Evolutionary conservation across 2,329 filamentous ascomycete genomes (phyloP), one percentile per base, ranked within the genome.

Genomic region (Aspergillus fischeri): DNA sequence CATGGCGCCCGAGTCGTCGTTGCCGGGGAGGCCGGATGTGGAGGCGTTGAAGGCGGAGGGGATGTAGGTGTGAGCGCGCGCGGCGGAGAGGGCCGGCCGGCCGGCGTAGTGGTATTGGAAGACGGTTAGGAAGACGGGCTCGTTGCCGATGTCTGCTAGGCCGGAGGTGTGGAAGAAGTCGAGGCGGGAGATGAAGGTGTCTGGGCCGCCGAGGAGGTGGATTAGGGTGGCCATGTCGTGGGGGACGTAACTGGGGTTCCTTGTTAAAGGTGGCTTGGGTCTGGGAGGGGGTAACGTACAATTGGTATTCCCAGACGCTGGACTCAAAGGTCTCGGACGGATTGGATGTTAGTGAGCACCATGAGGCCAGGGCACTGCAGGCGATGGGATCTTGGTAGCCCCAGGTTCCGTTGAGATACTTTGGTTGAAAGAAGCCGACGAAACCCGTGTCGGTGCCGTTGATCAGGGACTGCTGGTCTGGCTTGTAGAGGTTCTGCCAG

Each of bases 81-180:
- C 57, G 0, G 78, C 71, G 1, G 75, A 78, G 38, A 76, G 71
- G 0, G 73, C 86, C 0, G 86, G 87, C 0, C 86, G 82, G 0
- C 85, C 86, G 0, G 83, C 86, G 61, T 88, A 89, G 73, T 89
- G 86, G 70, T 88, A 89, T 61, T 88, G 81, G 69, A 85, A 89
- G 0, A 88, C 81, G 1, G 81, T 85, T 2, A 88, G 75, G 68
- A 88, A 88, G 3, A 80, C 78, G 10, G 84, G 84, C 60, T 87
- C 78, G 63, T 89, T 86, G 54, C 86, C 86, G 42, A 89, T 84
- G 67, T 88, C 87, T 7, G 85, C 82, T 27, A 89, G 83, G 5
- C 82, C 79, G 1, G 77, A 75, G 64, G 87, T 82, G 67, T 89
- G 86, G 3, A 89, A 75, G 71, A 83, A 89, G 66, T 85, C 75